A percentile compares a stretch with the other conserved stretches of the same genome.
phyloP scores from a whole-genome alignment of 1,284 basidiomycete genomes.

The Fomitopsis pinicola region DNA sequence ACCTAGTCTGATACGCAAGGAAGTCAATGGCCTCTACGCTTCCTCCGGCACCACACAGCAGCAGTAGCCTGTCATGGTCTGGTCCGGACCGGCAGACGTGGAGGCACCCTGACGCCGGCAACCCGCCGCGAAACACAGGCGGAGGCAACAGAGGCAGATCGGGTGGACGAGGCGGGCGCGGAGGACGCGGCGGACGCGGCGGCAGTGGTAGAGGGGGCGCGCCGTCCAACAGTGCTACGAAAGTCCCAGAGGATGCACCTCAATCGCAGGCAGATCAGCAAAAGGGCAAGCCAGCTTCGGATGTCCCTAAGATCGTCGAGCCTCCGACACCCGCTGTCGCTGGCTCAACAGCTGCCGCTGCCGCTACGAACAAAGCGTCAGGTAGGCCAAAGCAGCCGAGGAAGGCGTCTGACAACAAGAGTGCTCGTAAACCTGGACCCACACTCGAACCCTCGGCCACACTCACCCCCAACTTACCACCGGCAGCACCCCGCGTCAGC shows the following conservation, averaged over 20 bases:
- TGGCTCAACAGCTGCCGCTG: slow-evolving; percentile 4
- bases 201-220: slow-evolving; percentile 25
- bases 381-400: slow-evolving; percentile 18
- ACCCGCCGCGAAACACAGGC: slow-evolving; percentile 38
- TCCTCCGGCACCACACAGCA: slow-evolving; percentile 17
- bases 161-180: slow-evolving; percentile 33
- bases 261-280: slow-evolving; percentile 8
- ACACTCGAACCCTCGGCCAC: slow-evolving; percentile 15
- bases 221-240: slow-evolving; percentile 4
- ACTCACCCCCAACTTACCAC: slow-evolving; percentile 11
- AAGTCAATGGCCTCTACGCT: slow-evolving; percentile 20
- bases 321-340: slow-evolving; percentile 26
- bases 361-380: slow-evolving; percentile 9
- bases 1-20: background rate
- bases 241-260: background rate
- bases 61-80: slow-evolving; percentile 20
- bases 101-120: slow-evolving; percentile 44
- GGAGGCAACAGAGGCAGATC: slow-evolving; percentile 18
- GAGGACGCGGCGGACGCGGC: slow-evolving; percentile 32
- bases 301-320: slow-evolving; percentile 27
- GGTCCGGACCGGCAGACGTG: slow-evolving; percentile 34
- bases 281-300: slow-evolving; percentile 11
- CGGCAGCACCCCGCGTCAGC: slow-evolving; percentile 15
- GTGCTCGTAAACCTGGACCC: slow-evolving; percentile 19
- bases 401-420: slow-evolving; percentile 23